Evolutionary conservation across 768 basidiomycete species (phyloP), one percentile per base, ranked within the genome.

Genomic region (Nidularia sp.): DNA sequence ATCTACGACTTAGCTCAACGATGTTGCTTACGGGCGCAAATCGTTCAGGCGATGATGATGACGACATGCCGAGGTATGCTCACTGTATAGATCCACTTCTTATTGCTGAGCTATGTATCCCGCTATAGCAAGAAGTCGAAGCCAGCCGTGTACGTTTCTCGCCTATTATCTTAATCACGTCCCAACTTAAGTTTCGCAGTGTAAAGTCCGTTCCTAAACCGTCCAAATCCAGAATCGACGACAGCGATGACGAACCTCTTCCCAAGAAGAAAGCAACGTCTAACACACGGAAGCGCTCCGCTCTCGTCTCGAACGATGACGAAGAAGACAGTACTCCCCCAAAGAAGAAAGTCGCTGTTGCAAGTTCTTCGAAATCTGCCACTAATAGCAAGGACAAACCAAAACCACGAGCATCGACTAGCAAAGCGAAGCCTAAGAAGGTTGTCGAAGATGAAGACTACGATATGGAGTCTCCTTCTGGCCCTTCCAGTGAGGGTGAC

Each of bases 261-360:
- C 48, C 55, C 35, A 60, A 55, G 34, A 60, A 55, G 34, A 49
- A 52, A 6, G 33, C 51, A 12, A 15, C 50, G 0, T 46, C 58
- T 35, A 73, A 72, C 48, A 67, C 69, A 25, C 71, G 69, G 58
- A 68, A 68, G 49, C 39, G 56, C 2, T 48, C 62, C 2, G 61
- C 66, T 6, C 44, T 73, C 10, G 49, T 70, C 9, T 69, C 70
- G 1, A 74, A 70, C 51, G 75, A 76, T 32, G 74, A 74, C 22
- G 72, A 75, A 12, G 74, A 73, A 12, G 69, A 69, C 3, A 55
- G 53, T 12, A 58, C 70, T 0, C 73, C 75, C 1, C 72, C 72
- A 2, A 73, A 66, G 64, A 77, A 77, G 66, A 77, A 76, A 53
- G 49, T 60, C 10, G 68, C 70, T 0, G 56, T 67, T 1, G 43